Conservation (phyloP, 805 yeast species). For the Groenewaldozyma salmanticensis region DNA sequence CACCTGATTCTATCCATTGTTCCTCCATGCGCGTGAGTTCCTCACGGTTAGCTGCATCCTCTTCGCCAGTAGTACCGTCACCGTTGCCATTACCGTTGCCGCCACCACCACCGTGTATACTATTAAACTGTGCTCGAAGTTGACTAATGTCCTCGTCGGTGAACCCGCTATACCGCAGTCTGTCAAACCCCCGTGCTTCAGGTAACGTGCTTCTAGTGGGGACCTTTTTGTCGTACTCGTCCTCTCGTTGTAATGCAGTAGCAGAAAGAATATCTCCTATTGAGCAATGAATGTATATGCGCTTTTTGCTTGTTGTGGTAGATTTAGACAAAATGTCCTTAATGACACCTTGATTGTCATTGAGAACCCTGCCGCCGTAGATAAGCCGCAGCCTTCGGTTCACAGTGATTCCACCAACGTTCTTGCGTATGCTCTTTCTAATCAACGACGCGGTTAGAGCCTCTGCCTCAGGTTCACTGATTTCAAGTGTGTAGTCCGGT, state of each 20-base stretch:
- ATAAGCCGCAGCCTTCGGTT: conserved; percentile 53
- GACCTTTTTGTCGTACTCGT: conserved; percentile 40
- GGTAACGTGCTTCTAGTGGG: conserved; percentile 48
- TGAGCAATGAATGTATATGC: conserved; percentile 67
- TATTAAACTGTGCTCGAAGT: conserved; percentile 63
- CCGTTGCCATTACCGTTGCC: conserved; percentile 8
- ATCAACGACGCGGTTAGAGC: conserved; percentile 32
- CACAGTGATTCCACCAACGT: conserved; percentile 25
- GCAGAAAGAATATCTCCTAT: conserved; percentile 54
- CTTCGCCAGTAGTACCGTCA: too few relatives aligned
- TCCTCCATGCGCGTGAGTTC: conserved; percentile 59
- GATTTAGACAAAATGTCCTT: conserved; percentile 32
- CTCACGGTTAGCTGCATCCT: conserved; percentile 12
- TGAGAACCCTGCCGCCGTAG: conserved; percentile 57
- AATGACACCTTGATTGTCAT: conserved; percentile 45
- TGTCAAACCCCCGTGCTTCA: conserved; percentile 76
- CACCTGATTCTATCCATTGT: conserved; percentile 79
- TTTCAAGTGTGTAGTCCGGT: conserved; percentile 34
- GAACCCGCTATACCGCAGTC: conserved; percentile 76
- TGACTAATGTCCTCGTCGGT: conserved; percentile 65
- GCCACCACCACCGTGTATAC: conserved; percentile 48
- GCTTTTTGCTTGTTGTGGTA: conserved; percentile 10
- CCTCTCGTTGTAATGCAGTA: conserved; percentile 52
- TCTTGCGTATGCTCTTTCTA: conserved; percentile 34
- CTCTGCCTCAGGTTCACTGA: too few relatives aligned